Evolutionary conservation across 1,284 basidiomycete genomes (phyloP).

Genomic region (Cystobasidium pallidum): DNA sequence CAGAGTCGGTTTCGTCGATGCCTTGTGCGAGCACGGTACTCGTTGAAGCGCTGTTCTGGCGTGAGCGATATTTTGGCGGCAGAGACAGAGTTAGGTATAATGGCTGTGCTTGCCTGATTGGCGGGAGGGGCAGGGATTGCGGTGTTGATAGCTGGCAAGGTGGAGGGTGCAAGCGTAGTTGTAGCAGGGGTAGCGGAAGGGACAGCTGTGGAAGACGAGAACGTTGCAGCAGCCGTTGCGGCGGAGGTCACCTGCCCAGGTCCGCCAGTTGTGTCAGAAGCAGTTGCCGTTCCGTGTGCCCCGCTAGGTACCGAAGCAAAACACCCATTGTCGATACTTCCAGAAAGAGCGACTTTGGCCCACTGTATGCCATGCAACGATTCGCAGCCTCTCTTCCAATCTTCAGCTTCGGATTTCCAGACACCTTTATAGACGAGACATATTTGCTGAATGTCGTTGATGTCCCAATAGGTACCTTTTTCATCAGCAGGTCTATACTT

Average conservation of each 20-base stretch:
- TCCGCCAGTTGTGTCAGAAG: background rate
- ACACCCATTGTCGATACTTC: background rate
- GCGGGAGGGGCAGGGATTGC: background rate
- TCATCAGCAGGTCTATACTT: background rate
- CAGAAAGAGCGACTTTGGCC: background rate
- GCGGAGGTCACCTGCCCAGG: too few relatives aligned
- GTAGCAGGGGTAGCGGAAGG: background rate
- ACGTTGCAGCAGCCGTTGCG: background rate
- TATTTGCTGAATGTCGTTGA: slow-evolving; percentile 29
- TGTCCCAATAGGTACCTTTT: slow-evolving; percentile 14
- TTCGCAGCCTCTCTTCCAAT: slow-evolving; percentile 11
- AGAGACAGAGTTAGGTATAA: background rate
- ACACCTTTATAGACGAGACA: slow-evolving; percentile 22
- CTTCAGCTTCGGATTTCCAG: slow-evolving; percentile 27
- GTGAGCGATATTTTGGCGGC: background rate
- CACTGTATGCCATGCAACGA: background rate
- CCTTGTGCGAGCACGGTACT: background rate
- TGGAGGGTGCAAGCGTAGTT: too few relatives aligned
- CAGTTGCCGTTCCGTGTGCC: background rate
- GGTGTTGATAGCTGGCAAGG: too few relatives aligned
- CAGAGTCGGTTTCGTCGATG: slow-evolving; percentile 1
- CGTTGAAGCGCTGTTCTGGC: background rate
- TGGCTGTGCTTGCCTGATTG: background rate
- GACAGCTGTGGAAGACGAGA: too few relatives aligned
- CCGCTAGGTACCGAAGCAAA: too few relatives aligned